Conservation (phyloP, 2,329 filamentous ascomycete genomes). For the Magnaporthiopsis rhizophila region DNA sequence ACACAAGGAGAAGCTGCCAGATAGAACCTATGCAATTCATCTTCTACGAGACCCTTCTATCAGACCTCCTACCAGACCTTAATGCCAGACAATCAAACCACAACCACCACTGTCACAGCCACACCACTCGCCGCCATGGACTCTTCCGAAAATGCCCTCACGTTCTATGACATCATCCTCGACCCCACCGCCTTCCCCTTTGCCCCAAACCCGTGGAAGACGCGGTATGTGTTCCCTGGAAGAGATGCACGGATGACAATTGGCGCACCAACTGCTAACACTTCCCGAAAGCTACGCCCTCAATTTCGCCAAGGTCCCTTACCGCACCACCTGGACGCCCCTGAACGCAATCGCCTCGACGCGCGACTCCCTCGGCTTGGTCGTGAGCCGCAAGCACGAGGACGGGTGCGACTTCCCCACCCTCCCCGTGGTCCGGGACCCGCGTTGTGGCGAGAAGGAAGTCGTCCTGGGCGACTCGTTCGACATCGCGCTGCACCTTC, state of each 20-base stretch:
- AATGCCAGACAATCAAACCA: not conserved
- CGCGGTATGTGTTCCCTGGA: slow-evolving; percentile 15
- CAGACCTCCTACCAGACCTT: no score
- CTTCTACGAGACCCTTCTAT: not conserved
- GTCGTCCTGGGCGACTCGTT: slow-evolving; percentile 52
- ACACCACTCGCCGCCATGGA: not conserved
- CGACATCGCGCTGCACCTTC: slow-evolving; percentile 55
- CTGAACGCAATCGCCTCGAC: slow-evolving; percentile 42
- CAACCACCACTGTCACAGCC: no score
- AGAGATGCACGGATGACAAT: no score
- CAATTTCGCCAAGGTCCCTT: slow-evolving; percentile 31
- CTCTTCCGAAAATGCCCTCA: slow-evolving; percentile 14
- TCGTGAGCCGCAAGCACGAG: slow-evolving; percentile 43
- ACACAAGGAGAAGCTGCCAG: not conserved
- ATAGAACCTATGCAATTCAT: not conserved
- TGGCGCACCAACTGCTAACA: slow-evolving; percentile 21
- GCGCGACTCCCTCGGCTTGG: slow-evolving; percentile 36
- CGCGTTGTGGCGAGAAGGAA: slow-evolving; percentile 20
- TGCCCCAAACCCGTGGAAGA: slow-evolving; percentile 26
- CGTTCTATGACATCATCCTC: slow-evolving; percentile 35
- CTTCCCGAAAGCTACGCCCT: slow-evolving; percentile 29
- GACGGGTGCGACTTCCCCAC: slow-evolving; percentile 53
- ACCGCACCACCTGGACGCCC: slow-evolving; percentile 37
- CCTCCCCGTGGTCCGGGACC: slow-evolving; percentile 47
- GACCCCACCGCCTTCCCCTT: slow-evolving; percentile 20